A percentile compares a stretch with the other conserved stretches of the same genome.
phyloP scores from a whole-genome alignment of 139 green algal genomes.

The Micractinium conductrix region DNA sequence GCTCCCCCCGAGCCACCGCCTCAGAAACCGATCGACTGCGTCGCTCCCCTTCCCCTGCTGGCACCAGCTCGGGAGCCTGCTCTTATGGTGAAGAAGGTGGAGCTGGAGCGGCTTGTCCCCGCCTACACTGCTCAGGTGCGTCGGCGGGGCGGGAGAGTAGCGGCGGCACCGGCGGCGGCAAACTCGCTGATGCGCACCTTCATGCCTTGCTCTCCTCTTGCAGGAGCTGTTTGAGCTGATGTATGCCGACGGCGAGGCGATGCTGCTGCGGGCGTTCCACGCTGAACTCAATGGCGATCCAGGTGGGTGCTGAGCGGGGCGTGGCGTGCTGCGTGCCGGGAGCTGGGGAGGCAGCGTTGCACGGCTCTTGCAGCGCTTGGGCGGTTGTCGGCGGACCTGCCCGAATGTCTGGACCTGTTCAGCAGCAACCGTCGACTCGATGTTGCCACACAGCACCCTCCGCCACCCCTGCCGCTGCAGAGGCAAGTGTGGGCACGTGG shows the following conservation, averaged over 20 bases:
- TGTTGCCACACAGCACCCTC: no score
- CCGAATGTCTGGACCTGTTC: no score
- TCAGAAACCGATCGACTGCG: no score
- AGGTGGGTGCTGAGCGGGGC: neutral
- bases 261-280: slow-evolving; percentile 10
- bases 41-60: no score
- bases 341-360: neutral
- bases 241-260: neutral
- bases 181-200: neutral
- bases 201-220: neutral
- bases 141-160: no score
- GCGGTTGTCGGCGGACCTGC: no score
- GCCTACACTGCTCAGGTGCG: slow-evolving; percentile 10
- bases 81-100: slow-evolving; percentile 14
- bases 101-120: neutral
- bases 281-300: slow-evolving; percentile 26
- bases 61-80: no score
- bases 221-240: slow-evolving; percentile 22
- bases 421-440: no score
- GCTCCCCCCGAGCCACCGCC: no score
- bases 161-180: no score
- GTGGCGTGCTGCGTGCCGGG: neutral
- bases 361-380: no score
- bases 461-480: neutral
- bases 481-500: slow-evolving; percentile 15